Base-by-base conservation (phyloP, 164 flowering plant genomes). In the Dillenia turbinata region DNA sequence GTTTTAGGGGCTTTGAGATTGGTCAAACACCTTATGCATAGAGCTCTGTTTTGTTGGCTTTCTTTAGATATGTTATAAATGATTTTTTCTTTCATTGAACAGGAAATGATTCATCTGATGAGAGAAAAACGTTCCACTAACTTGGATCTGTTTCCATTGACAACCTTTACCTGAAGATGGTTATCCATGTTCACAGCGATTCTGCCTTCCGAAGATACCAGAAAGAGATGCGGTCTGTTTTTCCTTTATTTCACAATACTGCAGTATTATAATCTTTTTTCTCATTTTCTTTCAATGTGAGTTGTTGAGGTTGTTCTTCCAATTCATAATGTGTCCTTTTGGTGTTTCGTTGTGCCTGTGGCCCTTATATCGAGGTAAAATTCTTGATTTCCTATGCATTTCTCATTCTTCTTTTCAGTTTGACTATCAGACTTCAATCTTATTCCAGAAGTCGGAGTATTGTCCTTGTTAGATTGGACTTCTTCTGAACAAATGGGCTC, bases 31-130 rank as follows among this genome's bases (percentile, higher is more conserved):
- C 40, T 33, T 33, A 33, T 33, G 40, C 7, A 33, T 7, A 33
- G 40, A 33, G 40, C 40, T 33, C 40, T 7, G 5, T 4, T 33
- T 5, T 33, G 40, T 33, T 33, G 40, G 40, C 40, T 5, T 33
- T 33, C 40, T 4, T 5, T 4, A 33, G 40, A 33, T 33, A 33
- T 33, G 40, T 33, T 33, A 33, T 33, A 33, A 4, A 33, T 33
- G 40, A 9, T 69, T 13, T 52, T 12, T 22, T 52, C 69, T 57
- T 44, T 22, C 16, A 57, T 77, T 76, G 58, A 62, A 60, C 85
- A 91, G 98, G 98, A 94, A 83, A 82, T 94, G 80, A 61, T 91
- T 68, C 86, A 89, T 66, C 69, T 91, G 76, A 88, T 94, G 90
- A 83, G 67, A 72, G 88, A 85, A 65, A 91, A 73, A 59, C 89